Evolutionary conservation across 805 yeast genomes (phyloP).

Genomic region (Zygosaccharomyces rouxii): DNA sequence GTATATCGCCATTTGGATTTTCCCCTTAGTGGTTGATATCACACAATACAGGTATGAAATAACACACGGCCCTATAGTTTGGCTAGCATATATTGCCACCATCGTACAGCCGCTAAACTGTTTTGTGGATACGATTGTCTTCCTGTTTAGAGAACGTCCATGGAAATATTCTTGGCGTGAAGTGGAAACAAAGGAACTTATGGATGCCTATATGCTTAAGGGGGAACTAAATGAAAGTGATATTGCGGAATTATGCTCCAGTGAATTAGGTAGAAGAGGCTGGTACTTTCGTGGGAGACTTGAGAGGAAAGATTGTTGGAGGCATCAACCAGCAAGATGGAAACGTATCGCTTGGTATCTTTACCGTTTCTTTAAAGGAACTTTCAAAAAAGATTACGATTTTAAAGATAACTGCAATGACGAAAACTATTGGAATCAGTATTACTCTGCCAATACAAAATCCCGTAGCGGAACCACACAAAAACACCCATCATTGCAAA

Average conservation of each 20-base stretch:
- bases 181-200: constrained; percentile 22
- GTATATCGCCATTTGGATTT: constrained; percentile 74
- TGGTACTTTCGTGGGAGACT: constrained; percentile 33
- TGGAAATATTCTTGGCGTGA: constrained; percentile 51
- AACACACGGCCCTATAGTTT: constrained; percentile 48
- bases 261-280: constrained; percentile 28
- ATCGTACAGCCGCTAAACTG: constrained; percentile 80
- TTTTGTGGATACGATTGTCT: constrained; percentile 69
- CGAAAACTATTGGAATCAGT: constrained; percentile 21
- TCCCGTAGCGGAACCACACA: background rate
- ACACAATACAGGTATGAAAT: constrained; percentile 50
- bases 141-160: constrained; percentile 72
- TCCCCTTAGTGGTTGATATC: constrained; percentile 67
- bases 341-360: constrained; percentile 28
- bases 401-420: constrained; percentile 30
- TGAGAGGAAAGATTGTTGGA: constrained; percentile 28
- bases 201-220: constrained; percentile 21
- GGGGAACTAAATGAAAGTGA: constrained; percentile 28
- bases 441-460: constrained; percentile 12
- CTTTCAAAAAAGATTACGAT: constrained; percentile 12
- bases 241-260: constrained; percentile 22
- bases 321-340: constrained; percentile 23
- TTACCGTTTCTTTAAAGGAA: constrained; percentile 19
- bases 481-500: constrained; percentile 6
- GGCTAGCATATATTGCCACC: constrained; percentile 66